Evolutionary conservation across 306 rosid species (phyloP), one percentile per base, ranked within the genome.

Genomic region (Cicer pinnatifidum): DNA sequence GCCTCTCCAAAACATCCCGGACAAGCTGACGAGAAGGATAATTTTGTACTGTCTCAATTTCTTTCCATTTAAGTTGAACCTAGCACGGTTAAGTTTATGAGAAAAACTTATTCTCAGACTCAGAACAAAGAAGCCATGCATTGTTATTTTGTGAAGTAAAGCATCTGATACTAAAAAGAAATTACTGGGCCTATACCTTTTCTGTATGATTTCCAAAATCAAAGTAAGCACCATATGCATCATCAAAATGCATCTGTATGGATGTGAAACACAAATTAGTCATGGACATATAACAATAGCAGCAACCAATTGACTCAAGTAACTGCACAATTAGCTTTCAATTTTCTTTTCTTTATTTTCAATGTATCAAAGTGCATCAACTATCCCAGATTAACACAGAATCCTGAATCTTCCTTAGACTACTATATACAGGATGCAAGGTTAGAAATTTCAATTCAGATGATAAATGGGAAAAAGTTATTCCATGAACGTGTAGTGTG

Each of bases 121-220:
- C 46, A 28, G 69, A 62, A 68, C 35, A 46, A n/a, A 63, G 45
- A 66, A 65, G 11, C 13, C 69, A 43, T 19, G 44, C 54, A 45
- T 20, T 56, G 85, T n/a, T 56, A 64, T 63, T 45, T 62, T 40
- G 67, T 8, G 33, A 60, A 50, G 61, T 28, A 15, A 15, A n/a
- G 57, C 15, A 20, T 53, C 0, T 67, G 74, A 70, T 56, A 17
- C 67, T 53, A 53, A 9, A 58, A 44, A 69, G 35, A 47, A 60
- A 78, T 20, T 20, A 15, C 45, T 16, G 10, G 20, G 41, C 11
- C 65, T 46, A 12, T 88, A 94, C 99, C 97, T 91, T 94, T 75
- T 94, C 99, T 2, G 99, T 89, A 83, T 94, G 97, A 83, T 86
- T 88, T 73, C 98, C 96, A 48, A 88, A 94, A 85, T 94, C 98